Percentiles rank a stretch among this genome's conserved stretches.
These are phyloP conservation scores for Gleditsia sinensis DNA, from an alignment of 306 rosid genomes.

Conservation along the genomic window DNA sequence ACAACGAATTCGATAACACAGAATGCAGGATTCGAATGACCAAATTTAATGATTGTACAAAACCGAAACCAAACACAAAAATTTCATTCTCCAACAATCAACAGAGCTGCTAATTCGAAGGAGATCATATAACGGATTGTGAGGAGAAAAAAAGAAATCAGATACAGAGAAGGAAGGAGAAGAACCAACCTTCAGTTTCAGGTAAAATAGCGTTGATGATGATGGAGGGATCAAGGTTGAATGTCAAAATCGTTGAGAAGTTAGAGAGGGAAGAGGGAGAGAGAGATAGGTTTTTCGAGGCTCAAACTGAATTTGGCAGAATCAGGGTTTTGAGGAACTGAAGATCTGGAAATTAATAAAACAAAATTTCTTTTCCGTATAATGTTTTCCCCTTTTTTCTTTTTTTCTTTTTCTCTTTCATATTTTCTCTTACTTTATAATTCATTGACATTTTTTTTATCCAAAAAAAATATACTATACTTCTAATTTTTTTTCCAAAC, in stretches of 20 bases:
- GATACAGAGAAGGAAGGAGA: neutral
- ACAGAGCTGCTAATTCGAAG: neutral
- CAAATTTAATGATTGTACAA: neutral
- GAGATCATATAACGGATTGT: constrained; percentile 3
- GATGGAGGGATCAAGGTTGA: constrained; percentile 35
- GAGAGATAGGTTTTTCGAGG: constrained; percentile 47
- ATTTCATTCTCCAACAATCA: neutral
- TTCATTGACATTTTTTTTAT: neutral
- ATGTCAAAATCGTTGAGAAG: constrained; percentile 22
- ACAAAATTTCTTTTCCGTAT: too few species aligned
- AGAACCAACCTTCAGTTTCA: constrained; percentile 28
- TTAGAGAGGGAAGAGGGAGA: neutral
- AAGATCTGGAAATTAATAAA: constrained; percentile 29
- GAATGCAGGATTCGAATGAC: constrained; percentile 17
- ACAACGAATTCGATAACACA: neutral
- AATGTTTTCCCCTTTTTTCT: too few species aligned
- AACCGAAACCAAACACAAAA: neutral
- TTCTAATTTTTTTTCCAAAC: neutral
- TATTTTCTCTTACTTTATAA: neutral
- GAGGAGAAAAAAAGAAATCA: neutral
- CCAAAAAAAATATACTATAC: too few species aligned
- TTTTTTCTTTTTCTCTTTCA: neutral
- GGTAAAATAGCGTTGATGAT: neutral
- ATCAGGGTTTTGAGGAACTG: constrained; percentile 52
- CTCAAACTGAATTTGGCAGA: constrained; percentile 44